phyloP scores from a whole-genome alignment of 352 stramenopile genomes.

The Phytopythium litorale region DNA sequence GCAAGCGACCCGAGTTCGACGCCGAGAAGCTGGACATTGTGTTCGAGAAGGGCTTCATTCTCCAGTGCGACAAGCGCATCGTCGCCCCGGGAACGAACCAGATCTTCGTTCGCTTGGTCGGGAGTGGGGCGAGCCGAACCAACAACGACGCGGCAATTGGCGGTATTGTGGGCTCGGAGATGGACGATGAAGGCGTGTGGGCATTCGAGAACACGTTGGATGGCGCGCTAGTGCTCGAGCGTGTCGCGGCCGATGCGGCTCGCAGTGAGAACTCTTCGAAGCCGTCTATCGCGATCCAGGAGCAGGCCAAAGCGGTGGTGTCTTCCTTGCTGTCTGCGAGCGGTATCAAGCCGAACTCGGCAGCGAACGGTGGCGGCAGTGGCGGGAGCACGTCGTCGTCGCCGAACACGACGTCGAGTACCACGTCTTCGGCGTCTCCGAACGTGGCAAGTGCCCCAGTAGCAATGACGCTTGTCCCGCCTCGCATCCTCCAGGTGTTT shows the following conservation, averaged over 20 bases:
- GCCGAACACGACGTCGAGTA: constrained; percentile 13
- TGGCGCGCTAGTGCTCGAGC: constrained; percentile 54
- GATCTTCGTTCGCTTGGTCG: constrained; percentile 53
- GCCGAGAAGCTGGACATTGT: constrained; percentile 46
- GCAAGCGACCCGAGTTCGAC: constrained; percentile 42
- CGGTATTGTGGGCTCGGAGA: constrained; percentile 7
- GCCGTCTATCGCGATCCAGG: constrained; percentile 33
- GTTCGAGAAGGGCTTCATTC: constrained; percentile 48
- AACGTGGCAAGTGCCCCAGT: neutral
- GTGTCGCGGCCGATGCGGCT: constrained; percentile 38
- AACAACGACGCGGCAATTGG: constrained; percentile 6
- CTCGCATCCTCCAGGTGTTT: constrained; percentile 57
- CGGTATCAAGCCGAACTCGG: constrained; percentile 24
- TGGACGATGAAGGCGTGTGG: constrained; percentile 45
- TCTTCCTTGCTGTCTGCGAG: constrained; percentile 53
- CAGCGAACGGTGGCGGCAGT: constrained; percentile 5
- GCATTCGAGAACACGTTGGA: constrained; percentile 64
- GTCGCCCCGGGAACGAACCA: constrained; percentile 57
- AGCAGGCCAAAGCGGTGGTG: constrained; percentile 69
- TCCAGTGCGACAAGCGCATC: constrained; percentile 48
- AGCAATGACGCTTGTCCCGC: constrained; percentile 22
- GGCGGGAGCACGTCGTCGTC: constrained; percentile 14
- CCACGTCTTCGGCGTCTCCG: constrained; percentile 2
- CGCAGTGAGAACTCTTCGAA: constrained; percentile 18
- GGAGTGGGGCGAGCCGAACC: constrained; percentile 9